Percentiles rank a stretch among this genome's conserved stretches.
phyloP scores from a whole-genome alignment of 2,329 filamentous ascomycete genomes.

The Fusarium coicis region DNA sequence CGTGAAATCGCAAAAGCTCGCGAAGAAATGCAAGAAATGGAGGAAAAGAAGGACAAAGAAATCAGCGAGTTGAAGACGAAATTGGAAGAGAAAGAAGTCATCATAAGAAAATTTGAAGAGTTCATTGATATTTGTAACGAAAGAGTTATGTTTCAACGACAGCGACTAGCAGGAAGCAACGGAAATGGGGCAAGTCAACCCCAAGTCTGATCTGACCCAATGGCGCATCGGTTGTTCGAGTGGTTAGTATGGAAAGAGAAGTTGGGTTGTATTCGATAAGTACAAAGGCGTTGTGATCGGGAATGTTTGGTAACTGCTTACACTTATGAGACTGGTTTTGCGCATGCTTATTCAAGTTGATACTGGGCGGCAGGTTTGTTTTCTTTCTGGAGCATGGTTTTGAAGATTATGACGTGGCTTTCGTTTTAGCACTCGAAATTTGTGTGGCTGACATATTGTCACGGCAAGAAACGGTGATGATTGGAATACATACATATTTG shows the following conservation, averaged over 20 bases:
- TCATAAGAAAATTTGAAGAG: constrained; percentile 73
- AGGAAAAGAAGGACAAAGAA: constrained; percentile 67
- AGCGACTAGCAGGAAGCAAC: constrained; percentile 57
- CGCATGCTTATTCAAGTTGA: constrained; percentile 21
- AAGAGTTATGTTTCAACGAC: constrained; percentile 71
- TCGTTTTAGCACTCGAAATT: constrained; percentile 10
- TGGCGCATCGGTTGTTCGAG: constrained; percentile 31
- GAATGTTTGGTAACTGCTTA: constrained; percentile 8
- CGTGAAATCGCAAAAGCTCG: constrained; percentile 68
- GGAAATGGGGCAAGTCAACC: constrained; percentile 43
- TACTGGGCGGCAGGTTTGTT: constrained; percentile 35
- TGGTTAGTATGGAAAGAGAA: constrained; percentile 27
- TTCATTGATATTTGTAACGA: constrained; percentile 77
- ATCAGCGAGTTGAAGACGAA: constrained; percentile 68
- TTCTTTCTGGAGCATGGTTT: constrained; percentile 34
- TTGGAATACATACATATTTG: constrained; percentile 2
- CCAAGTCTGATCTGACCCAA: constrained; percentile 30
- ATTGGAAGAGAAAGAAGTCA: constrained; percentile 71
- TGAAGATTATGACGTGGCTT: constrained; percentile 34
- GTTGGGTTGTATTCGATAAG: constrained; percentile 15
- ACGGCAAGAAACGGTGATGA: constrained; percentile 1
- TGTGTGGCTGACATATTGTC: not conserved
- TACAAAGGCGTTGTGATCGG: constrained; percentile 37
- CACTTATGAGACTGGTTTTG: constrained; percentile 26
- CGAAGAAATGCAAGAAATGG: constrained; percentile 66